phyloP scores from a whole-genome alignment of 495 filamentous ascomycete genomes.

The Podospora anserina region DNA sequence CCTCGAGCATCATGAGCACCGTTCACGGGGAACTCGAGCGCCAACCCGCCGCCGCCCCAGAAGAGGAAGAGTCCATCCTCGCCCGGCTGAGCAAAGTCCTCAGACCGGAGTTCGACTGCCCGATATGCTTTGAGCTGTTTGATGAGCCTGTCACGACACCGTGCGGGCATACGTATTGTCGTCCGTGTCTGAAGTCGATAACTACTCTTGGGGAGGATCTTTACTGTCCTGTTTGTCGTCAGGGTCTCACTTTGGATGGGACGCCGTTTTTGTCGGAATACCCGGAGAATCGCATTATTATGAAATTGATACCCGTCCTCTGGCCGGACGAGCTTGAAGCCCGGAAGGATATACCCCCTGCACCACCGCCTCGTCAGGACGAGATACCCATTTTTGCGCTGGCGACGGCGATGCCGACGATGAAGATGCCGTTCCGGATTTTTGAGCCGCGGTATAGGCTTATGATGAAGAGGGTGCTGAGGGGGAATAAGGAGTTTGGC shows the following conservation, averaged over 20 bases:
- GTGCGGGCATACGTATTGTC: neutral
- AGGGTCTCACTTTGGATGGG: neutral
- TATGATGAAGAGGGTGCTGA: conserved; percentile 78
- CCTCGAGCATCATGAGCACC: conserved; percentile 60
- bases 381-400: conserved; percentile 72
- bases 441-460: conserved; percentile 87
- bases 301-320: neutral
- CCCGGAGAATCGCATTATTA: neutral
- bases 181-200: neutral
- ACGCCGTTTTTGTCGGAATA: neutral
- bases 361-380: neutral
- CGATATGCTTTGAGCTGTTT: neutral
- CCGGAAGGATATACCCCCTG: neutral
- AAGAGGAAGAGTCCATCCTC: neutral
- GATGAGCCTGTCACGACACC: neutral
- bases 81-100: conserved; percentile 15
- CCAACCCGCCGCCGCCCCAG: neutral
- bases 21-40: conserved; percentile 39
- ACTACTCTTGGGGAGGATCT: neutral
- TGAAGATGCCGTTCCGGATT: conserved; percentile 84
- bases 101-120: conserved; percentile 47
- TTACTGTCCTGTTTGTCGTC: neutral
- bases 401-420: conserved; percentile 72
- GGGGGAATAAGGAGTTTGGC: conserved; percentile 71
- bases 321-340: neutral